Evolutionary conservation across 768 basidiomycete genomes (phyloP), one percentile per base, ranked within the genome.

Genomic region (Macrolepiota albuminosa): DNA sequence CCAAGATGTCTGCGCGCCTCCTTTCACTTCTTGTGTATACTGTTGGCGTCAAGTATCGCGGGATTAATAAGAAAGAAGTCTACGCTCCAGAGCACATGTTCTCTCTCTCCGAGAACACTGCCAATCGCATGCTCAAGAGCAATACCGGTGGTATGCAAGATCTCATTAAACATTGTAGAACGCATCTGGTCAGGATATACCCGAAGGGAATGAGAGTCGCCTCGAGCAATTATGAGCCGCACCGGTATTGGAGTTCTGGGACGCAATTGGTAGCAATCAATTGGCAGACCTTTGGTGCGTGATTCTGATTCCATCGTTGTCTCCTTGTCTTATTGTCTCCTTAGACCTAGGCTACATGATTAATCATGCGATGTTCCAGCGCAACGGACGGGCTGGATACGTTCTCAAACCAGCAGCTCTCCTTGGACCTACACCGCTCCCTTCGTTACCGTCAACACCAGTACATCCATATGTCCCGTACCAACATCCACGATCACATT

Each of bases 341-440:
- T 26, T 9, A 93, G 95, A 98, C 72, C 71, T 93, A 54, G 95
- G 94, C 2, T 90, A 88, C 67, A 87, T 92, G 80, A 91, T 98
- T 70, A 99, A 98, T 69, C 87, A 91, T 58, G 93, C 95, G 16
- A 95, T 98, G 93, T 99, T 99, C 72, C 86, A 91, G 67, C 81
- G 91, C 9, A 94, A 95, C 64, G 92, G 89, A 11, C 84, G 89
- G n/a, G 82, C 84, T 2, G 97, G 97, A 1, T 98, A 95, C 66
- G 88, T 98, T 4, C 82, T 98, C 42, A 97, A 98, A 70, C 97
- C 97, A 2, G 75, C 76, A 2, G 85, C 89, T 0, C 80, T 98
- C 1, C 81, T 93, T 6, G 73, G 73, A 16, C 76, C 60, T 78
- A 24, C 51, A 13, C 57, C 55, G 21, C 59, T 31, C 7, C 42